Evolutionary conservation across 2,329 filamentous ascomycete species (phyloP), one percentile per base, ranked within the genome.

Genomic region (Aspergillus novoparasiticus): DNA sequence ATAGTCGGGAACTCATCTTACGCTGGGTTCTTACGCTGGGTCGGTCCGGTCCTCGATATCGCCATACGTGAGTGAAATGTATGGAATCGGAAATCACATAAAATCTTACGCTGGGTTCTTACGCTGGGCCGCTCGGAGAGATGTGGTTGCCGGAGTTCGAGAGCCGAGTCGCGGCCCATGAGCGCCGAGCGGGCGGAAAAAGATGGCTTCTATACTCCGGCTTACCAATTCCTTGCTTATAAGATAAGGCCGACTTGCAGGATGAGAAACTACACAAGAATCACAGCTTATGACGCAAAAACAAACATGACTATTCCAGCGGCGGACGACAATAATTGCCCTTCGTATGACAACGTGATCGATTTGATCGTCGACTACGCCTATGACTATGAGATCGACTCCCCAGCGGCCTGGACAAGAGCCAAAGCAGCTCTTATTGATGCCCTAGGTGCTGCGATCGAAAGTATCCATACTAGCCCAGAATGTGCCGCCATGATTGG

Each of bases 311-410:
- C 16, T 4, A 41, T 41, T 41, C 39, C 39, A 41, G 39, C 39
- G 19, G 39, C 39, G 16, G 39, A 41, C 39, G 39, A 41, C 39
- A 41, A 41, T n/a, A 19, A 41, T 6, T 41, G 39, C 4, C 39
- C 39, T 41, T 41, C 39, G 6, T 74, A 58, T 72, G 66, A 76
- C 82, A 83, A 34, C 80, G 57, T 64, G 12, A 72, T 73, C 21
- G n/a, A 34, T 41, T 67, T 71, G 16, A 58, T 73, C 23, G 66
- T 67, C 26, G 23, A 66, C 36, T 73, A 73, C 57, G 63, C 71
- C 57, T 71, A 68, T 50, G 62, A 69, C 32, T 65, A 68, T 46
- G 8, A 63, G 1, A 63, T 72, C 19, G 55, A 63, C 32, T 21
- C 57, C n/a, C 50, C 64, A 71, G 8, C 56, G 50, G 19, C 77